These are phyloP conservation scores for Juglanconis sp. DNA, from an alignment of 2,329 filamentous ascomycete species.

Conservation along the genomic window DNA sequence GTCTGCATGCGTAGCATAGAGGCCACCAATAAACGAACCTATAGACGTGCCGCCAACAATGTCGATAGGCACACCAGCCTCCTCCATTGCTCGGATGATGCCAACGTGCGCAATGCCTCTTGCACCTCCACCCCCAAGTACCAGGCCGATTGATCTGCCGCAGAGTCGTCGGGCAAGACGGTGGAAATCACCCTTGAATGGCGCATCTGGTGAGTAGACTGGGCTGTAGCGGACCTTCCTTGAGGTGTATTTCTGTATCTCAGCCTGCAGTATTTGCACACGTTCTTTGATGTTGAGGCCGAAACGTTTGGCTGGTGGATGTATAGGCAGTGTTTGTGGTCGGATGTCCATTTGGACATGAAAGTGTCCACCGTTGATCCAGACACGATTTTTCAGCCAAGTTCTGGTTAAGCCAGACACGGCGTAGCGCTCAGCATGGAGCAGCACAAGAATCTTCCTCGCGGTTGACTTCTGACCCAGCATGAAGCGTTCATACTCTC, in stretches of 20 bases:
- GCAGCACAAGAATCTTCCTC: slow-evolving; percentile 82
- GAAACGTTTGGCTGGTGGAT: slow-evolving; percentile 72
- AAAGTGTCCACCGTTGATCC: slow-evolving; percentile 97
- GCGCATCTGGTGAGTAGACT: slow-evolving; percentile 85
- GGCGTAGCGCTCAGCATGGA: slow-evolving; percentile 88
- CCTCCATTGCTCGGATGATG: slow-evolving; percentile 90
- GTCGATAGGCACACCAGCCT: slow-evolving; percentile 93
- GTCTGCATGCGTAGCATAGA: slow-evolving; percentile 95
- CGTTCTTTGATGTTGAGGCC: slow-evolving; percentile 85
- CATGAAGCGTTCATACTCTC: slow-evolving; percentile 94
- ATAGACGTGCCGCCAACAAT: slow-evolving; percentile 95
- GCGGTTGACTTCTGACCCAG: slow-evolving; percentile 97
- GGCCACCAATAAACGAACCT: slow-evolving; percentile 87
- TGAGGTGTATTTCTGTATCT: slow-evolving; percentile 97
- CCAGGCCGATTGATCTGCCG: slow-evolving; percentile 90
- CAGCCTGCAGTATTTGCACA: slow-evolving; percentile 91
- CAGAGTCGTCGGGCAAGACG: slow-evolving; percentile 84
- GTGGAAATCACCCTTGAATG: slow-evolving; percentile 96
- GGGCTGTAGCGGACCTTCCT: slow-evolving; percentile 84
- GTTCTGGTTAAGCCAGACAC: slow-evolving; percentile 78
- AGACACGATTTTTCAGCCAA: slow-evolving; percentile 89
- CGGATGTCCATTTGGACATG: slow-evolving; percentile 95
- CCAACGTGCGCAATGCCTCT: slow-evolving; percentile 90
- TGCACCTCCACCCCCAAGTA: slow-evolving; percentile 90
- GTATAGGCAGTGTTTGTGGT: slow-evolving; percentile 70